Evolutionary conservation across 441 rosid genomes (phyloP).

Genomic region (Metrosideros polymorpha): DNA sequence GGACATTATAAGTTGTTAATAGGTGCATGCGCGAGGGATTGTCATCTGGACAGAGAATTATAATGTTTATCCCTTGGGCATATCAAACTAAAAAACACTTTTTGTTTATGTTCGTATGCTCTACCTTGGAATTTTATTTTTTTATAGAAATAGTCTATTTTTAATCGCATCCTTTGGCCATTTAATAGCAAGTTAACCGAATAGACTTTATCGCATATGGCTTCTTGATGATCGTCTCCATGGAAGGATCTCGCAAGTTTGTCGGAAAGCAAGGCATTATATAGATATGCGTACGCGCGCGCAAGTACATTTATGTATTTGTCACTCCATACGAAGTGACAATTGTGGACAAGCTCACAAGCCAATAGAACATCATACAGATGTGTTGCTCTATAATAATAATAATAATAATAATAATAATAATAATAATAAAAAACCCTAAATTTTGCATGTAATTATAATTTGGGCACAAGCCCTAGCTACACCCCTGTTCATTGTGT

Average conservation of each 20-base stretch:
- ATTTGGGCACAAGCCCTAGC: not conserved
- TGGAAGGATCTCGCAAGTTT: not conserved
- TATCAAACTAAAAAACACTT: no score
- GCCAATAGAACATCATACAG: not conserved
- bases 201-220: not conserved
- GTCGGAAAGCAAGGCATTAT: not conserved
- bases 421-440: not conserved
- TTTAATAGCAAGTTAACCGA: not conserved
- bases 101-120: not conserved
- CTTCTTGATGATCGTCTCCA: not conserved
- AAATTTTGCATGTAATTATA: not conserved
- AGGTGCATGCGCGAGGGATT: not conserved
- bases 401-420: no score
- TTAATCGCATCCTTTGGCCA: not conserved
- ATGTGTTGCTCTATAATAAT: not conserved
- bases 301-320: not conserved
- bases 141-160: not conserved
- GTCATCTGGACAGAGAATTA: not conserved
- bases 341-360: not conserved
- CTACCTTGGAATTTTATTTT: not conserved
- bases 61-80: not conserved
- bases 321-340: not conserved
- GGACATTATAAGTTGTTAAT: not conserved
- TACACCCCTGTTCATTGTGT: not conserved
- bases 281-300: no score